These are phyloP conservation scores for Capsella bursapastoris DNA, from an alignment of 345 rosid species.

Conservation along the genomic window DNA sequence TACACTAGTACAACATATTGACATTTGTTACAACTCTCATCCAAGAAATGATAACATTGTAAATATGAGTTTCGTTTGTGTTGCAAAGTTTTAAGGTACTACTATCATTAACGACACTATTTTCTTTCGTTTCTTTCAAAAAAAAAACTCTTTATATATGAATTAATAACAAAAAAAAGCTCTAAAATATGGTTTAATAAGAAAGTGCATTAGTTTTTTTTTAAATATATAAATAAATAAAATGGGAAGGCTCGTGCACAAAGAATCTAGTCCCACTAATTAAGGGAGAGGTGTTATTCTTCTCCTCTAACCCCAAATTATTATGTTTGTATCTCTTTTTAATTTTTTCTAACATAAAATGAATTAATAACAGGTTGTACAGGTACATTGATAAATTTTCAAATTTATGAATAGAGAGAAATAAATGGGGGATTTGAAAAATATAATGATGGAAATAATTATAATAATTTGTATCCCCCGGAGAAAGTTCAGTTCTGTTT, in stretches of 20 bases:
- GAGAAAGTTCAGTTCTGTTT: slow-evolving; percentile 36
- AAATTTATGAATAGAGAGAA: background rate
- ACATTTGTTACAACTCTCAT: no score
- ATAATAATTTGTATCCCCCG: background rate
- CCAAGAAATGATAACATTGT: no score
- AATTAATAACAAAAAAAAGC: background rate
- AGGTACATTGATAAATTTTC: background rate
- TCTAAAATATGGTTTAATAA: no score
- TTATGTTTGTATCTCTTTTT: slow-evolving; percentile 29
- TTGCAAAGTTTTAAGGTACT: no score
- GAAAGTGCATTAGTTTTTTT: slow-evolving; percentile 1
- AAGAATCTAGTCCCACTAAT: slow-evolving; percentile 43
- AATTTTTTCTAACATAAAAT: background rate
- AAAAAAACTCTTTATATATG: background rate
- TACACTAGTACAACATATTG: no score
- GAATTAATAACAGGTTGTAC: slow-evolving; percentile 33
- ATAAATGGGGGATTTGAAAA: background rate
- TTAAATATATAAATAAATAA: no score
- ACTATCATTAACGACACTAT: no score
- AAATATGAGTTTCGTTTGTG: no score
- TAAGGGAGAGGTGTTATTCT: slow-evolving; percentile 30
- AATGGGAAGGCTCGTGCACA: slow-evolving; percentile 16
- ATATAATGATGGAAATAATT: background rate
- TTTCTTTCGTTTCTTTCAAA: no score
- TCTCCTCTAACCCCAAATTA: slow-evolving; percentile 43